Evolutionary conservation across 805 yeast genomes (phyloP).

Genomic region (Starmera dryadoides): DNA sequence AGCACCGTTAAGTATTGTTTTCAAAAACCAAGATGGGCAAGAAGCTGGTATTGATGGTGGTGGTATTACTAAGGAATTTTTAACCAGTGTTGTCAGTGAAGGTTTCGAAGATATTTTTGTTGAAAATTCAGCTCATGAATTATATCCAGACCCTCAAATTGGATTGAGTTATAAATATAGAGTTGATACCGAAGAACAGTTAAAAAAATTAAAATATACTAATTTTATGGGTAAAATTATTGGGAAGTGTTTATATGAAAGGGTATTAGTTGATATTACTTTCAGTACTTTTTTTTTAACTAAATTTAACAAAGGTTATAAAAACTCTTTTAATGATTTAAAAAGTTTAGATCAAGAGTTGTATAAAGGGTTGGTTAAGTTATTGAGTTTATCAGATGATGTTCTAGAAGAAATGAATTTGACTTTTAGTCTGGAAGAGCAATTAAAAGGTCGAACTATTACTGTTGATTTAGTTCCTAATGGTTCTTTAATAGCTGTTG

Average conservation of each 20-base stretch:
- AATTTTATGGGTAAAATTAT: slow-evolving; percentile 74
- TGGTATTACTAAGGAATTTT: slow-evolving; percentile 86
- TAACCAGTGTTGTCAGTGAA: slow-evolving; percentile 64
- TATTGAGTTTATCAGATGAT: slow-evolving; percentile 45
- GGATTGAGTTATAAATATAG: slow-evolving; percentile 26
- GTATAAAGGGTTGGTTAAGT: slow-evolving; percentile 54
- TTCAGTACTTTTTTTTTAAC: slow-evolving; percentile 83
- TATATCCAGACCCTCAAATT: slow-evolving; percentile 68
- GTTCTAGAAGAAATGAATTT: slow-evolving; percentile 52
- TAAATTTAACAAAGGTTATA: slow-evolving; percentile 36
- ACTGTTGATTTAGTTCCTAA: slow-evolving; percentile 52
- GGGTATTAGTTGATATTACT: slow-evolving; percentile 69
- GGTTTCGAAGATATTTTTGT: slow-evolving; percentile 48
- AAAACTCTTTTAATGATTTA: slow-evolving; percentile 73
- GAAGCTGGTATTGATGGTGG: slow-evolving; percentile 98
- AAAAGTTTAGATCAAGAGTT: slow-evolving; percentile 62
- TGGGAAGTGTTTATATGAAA: slow-evolving; percentile 86
- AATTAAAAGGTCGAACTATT: slow-evolving; percentile 27
- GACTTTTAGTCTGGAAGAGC: slow-evolving; percentile 57
- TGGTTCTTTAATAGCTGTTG: slow-evolving; percentile 55
- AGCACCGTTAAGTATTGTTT: slow-evolving; percentile 51
- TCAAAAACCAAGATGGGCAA: slow-evolving; percentile 62
- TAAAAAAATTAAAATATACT: slow-evolving; percentile 25
- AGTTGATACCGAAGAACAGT: slow-evolving; percentile 23
- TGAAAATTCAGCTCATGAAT: slow-evolving; percentile 43